Conservation (phyloP, 495 filamentous ascomycete genomes). For the Evansstolkia leycettana region DNA sequence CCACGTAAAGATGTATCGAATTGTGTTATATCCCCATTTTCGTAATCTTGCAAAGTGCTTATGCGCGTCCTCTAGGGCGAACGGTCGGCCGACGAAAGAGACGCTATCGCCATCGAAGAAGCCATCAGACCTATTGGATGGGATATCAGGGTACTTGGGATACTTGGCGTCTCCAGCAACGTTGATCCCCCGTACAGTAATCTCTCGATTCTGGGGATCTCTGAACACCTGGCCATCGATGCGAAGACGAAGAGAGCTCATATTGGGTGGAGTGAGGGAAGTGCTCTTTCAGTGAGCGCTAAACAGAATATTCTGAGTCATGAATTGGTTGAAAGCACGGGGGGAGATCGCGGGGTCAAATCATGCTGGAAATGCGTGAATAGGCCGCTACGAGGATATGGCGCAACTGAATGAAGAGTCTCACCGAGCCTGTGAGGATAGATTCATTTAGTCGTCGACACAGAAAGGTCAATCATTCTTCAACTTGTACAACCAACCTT, state of each 20-base stretch:
- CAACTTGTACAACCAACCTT: no score
- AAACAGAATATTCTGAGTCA: no score
- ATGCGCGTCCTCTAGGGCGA: slow-evolving; percentile 69
- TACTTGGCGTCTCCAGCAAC: slow-evolving; percentile 56
- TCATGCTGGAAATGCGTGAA: no score
- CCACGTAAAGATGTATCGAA: slow-evolving; percentile 96
- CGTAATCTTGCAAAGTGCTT: slow-evolving; percentile 78
- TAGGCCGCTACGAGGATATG: no score
- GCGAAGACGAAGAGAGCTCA: slow-evolving; percentile 42
- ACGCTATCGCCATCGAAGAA: slow-evolving; percentile 93
- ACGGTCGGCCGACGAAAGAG: slow-evolving; percentile 79
- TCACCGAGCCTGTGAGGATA: no score
- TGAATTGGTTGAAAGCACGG: no score
- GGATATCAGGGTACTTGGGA: slow-evolving; percentile 64
- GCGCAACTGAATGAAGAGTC: no score
- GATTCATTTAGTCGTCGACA: neutral
- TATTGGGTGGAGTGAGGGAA: slow-evolving; percentile 8
- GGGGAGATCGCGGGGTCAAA: no score
- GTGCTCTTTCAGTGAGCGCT: no score
- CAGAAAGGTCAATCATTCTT: neutral
- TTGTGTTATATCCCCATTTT: slow-evolving; percentile 87
- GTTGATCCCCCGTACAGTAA: slow-evolving; percentile 60
- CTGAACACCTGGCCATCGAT: slow-evolving; percentile 78
- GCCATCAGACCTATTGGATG: slow-evolving; percentile 61
- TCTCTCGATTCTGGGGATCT: slow-evolving; percentile 53